phyloP scores from a whole-genome alignment of 208 protist species.

The Leishmania gerbilli region DNA sequence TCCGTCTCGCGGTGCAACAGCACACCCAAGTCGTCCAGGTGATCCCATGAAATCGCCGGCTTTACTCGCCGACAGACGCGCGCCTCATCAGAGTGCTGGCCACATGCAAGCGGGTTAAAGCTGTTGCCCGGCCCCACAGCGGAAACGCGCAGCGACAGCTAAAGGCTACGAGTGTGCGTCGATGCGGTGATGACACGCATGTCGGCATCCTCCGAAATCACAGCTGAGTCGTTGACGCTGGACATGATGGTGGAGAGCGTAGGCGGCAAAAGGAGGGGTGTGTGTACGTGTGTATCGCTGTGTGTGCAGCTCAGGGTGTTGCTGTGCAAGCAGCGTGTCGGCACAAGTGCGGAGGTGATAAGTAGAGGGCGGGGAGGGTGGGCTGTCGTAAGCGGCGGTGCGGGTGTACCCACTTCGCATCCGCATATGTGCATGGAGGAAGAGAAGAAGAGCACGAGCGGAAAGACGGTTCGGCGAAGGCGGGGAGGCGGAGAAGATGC shows the following conservation, averaged over 20 bases:
- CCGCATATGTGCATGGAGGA: neutral
- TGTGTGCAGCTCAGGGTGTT: neutral
- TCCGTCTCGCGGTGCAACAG: conserved; percentile 24
- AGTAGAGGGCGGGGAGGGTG: conserved; percentile 5
- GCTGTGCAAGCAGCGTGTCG: neutral
- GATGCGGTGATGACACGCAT: conserved; percentile 33
- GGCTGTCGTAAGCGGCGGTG: neutral
- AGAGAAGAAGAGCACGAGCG: neutral
- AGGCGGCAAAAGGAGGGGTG: neutral
- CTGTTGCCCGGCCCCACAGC: conserved; percentile 26
- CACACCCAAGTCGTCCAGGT: conserved; percentile 24
- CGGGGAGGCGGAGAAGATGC: neutral
- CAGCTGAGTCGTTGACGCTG: conserved; percentile 18
- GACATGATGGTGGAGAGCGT: neutral
- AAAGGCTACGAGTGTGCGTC: conserved; percentile 21
- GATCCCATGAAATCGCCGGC: conserved; percentile 11
- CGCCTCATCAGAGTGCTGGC: conserved; percentile 36
- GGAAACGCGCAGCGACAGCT: conserved; percentile 16
- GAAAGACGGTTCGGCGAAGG: neutral
- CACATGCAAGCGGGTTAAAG: conserved; percentile 19
- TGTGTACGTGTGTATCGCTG: neutral
- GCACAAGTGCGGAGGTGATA: neutral
- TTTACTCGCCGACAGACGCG: conserved; percentile 32
- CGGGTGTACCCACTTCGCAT: neutral
- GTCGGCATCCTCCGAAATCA: conserved; percentile 28